Evolutionary conservation across 345 rosid genomes (phyloP).

Genomic region (Pistacia integerrima): DNA sequence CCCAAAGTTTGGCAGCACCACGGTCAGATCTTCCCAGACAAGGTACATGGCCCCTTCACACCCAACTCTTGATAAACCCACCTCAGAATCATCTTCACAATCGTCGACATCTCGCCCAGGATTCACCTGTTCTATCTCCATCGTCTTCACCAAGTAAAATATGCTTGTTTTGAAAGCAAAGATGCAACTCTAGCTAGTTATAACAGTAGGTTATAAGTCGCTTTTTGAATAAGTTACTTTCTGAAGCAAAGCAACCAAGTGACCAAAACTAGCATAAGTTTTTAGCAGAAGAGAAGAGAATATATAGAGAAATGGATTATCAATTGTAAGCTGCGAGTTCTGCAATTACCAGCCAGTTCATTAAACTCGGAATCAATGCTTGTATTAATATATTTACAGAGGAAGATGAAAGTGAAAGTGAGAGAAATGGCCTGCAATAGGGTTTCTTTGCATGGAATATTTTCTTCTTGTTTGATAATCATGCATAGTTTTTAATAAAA

Average conservation of each 20-base stretch:
- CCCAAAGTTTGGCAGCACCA: conserved; percentile 65
- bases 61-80: background rate
- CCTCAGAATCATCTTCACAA: background rate
- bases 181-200: no score
- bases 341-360: background rate
- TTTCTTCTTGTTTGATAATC: background rate
- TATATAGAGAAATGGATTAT: background rate
- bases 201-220: background rate
- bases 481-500: background rate
- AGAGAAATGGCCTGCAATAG: background rate
- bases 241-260: background rate
- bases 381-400: background rate
- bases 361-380: conserved; percentile 2
- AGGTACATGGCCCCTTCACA: conserved; percentile 33
- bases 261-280: background rate
- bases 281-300: background rate
- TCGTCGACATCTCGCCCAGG: conserved; percentile 1
- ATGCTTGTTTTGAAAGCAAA: background rate
- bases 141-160: background rate
- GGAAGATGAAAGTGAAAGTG: background rate
- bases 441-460: background rate
- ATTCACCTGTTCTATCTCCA: conserved; percentile 16
- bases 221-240: no score
- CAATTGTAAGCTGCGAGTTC: background rate
- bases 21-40: conserved; percentile 77